Base-by-base conservation (phyloP, 2,329 filamentous ascomycete genomes). In the Cercospora sp. region DNA sequence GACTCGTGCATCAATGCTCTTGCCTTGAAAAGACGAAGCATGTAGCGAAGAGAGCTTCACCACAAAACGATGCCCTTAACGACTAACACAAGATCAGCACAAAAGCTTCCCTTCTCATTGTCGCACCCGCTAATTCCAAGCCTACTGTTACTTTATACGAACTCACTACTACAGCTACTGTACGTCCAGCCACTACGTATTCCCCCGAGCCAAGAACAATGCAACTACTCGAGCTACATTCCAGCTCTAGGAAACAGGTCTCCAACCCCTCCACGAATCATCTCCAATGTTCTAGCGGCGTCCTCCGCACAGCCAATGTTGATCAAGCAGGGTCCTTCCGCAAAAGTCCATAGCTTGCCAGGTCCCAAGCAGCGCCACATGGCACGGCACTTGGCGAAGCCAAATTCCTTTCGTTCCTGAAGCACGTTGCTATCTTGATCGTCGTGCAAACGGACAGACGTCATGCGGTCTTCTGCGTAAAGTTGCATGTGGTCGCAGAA, bases 281-380 rank as follows among this genome's bases (percentile, higher is more conserved):
- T 16, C 23, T 23, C 20, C 20, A 23, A 23, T 23, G 20, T 3
- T 8, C 13, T 26, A n/a, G 13, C 48, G 23, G 48, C 48, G 48
- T 55, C 48, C 48, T 55, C 48, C 48, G 48, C 48, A 28, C 48
- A 55, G 48, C 48, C 48, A 55, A 55, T 55, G 48, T 55, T 55
- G 48, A 55, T 55, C 48, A 55, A 55, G 48, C 55, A 59, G 55
- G 55, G 55, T 59, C 55, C 55, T 59, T 59, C 55, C 55, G 30
- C 55, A 59, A 59, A 33, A 36, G 55, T 36, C 30, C 55, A 59
- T 59, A 59, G 55, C 55, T 59, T 59, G 55, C 55, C 55, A 31
- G 20, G 55, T 23, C 26, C 55, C 55, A 59, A 59, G 55, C 30
- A 31, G n/a, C 31, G 55, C 55, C 55, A 36, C 31, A 13, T 59